A percentile compares a stretch with the other conserved stretches of the same genome.
Conservation (phyloP, 2,329 filamentous ascomycete genomes). For the Phyllosticta citribraziliensis region DNA sequence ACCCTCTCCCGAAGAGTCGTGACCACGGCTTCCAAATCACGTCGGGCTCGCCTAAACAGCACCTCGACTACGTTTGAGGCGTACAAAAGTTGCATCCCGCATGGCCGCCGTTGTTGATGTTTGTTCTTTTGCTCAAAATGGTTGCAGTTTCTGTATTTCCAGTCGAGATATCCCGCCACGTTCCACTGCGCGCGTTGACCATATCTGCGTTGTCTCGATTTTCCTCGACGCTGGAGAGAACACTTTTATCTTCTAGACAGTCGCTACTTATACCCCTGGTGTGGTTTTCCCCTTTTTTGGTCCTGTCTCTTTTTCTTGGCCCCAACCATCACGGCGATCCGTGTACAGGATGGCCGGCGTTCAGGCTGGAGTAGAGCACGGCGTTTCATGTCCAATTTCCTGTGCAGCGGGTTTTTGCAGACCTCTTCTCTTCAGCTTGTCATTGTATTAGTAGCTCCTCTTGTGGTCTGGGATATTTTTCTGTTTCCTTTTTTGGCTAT, state of each 20-base stretch:
- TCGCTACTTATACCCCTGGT: slow-evolving; percentile 15
- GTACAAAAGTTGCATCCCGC: background rate
- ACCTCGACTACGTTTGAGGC: background rate
- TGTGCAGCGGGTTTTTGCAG: slow-evolving; percentile 1
- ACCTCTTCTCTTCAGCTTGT: background rate
- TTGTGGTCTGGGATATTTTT: background rate
- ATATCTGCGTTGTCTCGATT: background rate
- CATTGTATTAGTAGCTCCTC: slow-evolving; percentile 8
- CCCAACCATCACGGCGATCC: background rate
- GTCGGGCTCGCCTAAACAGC: background rate
- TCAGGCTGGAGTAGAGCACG: slow-evolving; percentile 3
- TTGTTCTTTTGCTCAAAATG: background rate
- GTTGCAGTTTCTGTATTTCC: background rate
- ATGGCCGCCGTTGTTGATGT: background rate
- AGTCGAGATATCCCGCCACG: slow-evolving; percentile 9
- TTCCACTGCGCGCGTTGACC: background rate
- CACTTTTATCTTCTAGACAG: slow-evolving; percentile 13
- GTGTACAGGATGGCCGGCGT: slow-evolving; percentile 6
- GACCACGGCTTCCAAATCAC: slow-evolving; percentile 12
- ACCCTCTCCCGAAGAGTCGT: slow-evolving; percentile 39
- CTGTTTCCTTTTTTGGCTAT: slow-evolving; percentile 7
- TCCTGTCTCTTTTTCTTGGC: background rate
- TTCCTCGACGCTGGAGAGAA: slow-evolving; percentile 5
- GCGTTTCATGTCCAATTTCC: slow-evolving; percentile 1
- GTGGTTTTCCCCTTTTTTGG: background rate